Base-by-base conservation (phyloP, 495 filamentous ascomycete species). In the Bombardia bombarda region DNA sequence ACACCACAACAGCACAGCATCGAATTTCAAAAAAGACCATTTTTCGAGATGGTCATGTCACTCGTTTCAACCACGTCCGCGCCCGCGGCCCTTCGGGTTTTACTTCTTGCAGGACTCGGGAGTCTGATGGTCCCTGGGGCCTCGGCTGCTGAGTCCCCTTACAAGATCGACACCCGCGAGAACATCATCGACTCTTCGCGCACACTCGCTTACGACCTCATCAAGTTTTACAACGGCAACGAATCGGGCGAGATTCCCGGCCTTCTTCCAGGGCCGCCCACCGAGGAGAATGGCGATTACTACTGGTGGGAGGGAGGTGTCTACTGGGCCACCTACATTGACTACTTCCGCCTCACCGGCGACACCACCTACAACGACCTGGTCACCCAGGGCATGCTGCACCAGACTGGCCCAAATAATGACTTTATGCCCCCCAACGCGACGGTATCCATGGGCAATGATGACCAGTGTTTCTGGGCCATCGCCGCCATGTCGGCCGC, bases 391-490 rank as follows among this genome's bases (percentile, higher is more conserved):
- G 82, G 75, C 19, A 64, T 87, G 69, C 63, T 84, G 34, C 73
- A 60, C 58, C 83, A 87, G 48, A 69, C 70, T 40, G 83, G 80
- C 5, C 65, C 65, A 32, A 63, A 76, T 34, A 69, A 81, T 44
- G 55, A 60, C 34, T 87, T 76, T 56, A 77, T 82, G 61, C 77
- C 80, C 24, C 65, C 66, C 3, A 89, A 90, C 56, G 81, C 84
- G 46, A 85, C 79, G 21, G 77, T 77, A 40, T 79, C 81, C 0
- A 70, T 83, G 32, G 84, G 86, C 23, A 90, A 90, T 54, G 85
- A 90, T 52, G 86, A 90, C 47, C 85, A 90, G 59, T 81, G 82
- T 1, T 88, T 89, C 55, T 93, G 87, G 87, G 84, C 69, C 16
- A 68, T 34, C 9, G 8, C 35, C 10, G 41, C 22, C 28, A 32